phyloP scores from a whole-genome alignment of 768 basidiomycete species.

The Lactarius akahatsu region DNA sequence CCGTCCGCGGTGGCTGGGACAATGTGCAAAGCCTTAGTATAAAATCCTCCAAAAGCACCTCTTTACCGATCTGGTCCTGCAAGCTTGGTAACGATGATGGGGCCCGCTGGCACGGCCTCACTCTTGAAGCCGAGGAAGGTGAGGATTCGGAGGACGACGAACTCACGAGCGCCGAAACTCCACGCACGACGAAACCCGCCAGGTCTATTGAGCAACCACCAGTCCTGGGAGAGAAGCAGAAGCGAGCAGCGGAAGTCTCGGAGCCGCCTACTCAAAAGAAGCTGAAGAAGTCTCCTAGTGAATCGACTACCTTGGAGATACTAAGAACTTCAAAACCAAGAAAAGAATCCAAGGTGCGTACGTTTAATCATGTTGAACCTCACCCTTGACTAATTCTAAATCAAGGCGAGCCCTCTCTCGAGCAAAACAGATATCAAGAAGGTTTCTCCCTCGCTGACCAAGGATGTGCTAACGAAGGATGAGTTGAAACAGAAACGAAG shows the following conservation, averaged over 20 bases:
- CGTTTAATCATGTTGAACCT: background rate
- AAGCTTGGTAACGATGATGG: constrained; percentile 59
- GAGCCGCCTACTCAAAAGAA: constrained; percentile 36
- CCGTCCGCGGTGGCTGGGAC: constrained; percentile 81
- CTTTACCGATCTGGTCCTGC: constrained; percentile 91
- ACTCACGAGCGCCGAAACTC: background rate
- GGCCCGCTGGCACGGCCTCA: constrained; percentile 59
- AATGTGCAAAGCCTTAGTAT: constrained; percentile 87
- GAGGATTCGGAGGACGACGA: background rate
- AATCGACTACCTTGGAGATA: background rate
- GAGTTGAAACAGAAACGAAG: constrained; percentile 57
- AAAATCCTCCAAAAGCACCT: constrained; percentile 82
- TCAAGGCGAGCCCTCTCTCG: background rate
- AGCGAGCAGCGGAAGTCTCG: constrained; percentile 40
- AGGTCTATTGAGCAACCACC: constrained; percentile 17
- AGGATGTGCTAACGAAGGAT: constrained; percentile 37
- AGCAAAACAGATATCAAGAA: constrained; percentile 29
- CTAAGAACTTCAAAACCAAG: background rate
- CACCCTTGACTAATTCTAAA: background rate
- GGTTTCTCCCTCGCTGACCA: constrained; percentile 19
- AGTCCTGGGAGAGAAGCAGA: constrained; percentile 37
- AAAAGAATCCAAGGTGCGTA: background rate
- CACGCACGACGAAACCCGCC: background rate
- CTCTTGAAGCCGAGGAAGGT: constrained; percentile 28
- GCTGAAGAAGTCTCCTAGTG: background rate